These are phyloP conservation scores for Bothriochloa decipiens DNA, from an alignment of 176 grass and related monocot genomes.

Conservation along the genomic window DNA sequence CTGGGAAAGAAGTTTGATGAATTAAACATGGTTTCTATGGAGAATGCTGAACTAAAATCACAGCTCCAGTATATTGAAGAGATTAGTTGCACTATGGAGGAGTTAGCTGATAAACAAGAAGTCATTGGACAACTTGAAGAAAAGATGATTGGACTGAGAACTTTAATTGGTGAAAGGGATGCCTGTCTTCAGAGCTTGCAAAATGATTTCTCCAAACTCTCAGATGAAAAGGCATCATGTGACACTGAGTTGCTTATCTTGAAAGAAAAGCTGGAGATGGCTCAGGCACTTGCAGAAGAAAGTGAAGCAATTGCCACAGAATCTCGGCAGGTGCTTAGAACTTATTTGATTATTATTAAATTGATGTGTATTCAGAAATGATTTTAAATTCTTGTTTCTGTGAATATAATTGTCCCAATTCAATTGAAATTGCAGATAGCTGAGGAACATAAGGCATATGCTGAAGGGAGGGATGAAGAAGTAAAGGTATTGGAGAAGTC, in stretches of 20 bases:
- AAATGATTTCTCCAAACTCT: constrained; percentile 55
- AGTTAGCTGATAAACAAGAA: constrained; percentile 55
- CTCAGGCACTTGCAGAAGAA: constrained; percentile 80
- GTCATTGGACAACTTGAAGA: constrained; percentile 57
- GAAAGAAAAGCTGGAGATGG: constrained; percentile 81
- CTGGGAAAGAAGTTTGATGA: constrained; percentile 58
- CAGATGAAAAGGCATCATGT: constrained; percentile 54
- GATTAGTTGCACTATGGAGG: constrained; percentile 54
- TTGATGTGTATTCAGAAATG: constrained; percentile 8
- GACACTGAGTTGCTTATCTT: constrained; percentile 58
- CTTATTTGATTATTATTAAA: constrained; percentile 25
- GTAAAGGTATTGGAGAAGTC: constrained; percentile 87
- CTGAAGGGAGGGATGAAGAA: constrained; percentile 91
- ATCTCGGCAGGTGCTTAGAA: constrained; percentile 69
- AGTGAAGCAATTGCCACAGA: constrained; percentile 88
- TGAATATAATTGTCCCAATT: constrained; percentile 22
- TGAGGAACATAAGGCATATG: constrained; percentile 68
- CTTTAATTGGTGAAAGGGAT: constrained; percentile 41
- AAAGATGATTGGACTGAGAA: constrained; percentile 52
- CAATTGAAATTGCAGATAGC: constrained; percentile 58
- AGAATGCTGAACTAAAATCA: constrained; percentile 69
- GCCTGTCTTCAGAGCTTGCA: constrained; percentile 47
- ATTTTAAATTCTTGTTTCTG: background rate
- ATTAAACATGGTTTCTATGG: constrained; percentile 42
- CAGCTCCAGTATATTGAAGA: constrained; percentile 49